phyloP scores from a whole-genome alignment of 139 green algal species.

The Monoraphidium neglectum region DNA sequence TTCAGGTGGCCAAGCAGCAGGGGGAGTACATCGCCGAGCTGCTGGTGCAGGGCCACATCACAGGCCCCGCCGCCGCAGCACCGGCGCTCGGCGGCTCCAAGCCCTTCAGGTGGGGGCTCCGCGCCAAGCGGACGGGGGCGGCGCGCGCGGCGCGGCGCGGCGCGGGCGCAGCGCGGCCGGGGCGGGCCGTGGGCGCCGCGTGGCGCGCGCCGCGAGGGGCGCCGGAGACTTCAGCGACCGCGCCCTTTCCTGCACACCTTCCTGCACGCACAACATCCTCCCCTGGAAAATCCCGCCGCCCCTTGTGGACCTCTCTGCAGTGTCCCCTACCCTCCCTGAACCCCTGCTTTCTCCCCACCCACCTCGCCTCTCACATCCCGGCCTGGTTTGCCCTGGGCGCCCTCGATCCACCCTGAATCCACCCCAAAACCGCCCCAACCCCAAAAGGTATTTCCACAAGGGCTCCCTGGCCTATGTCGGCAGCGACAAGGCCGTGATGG shows the following conservation, averaged over 20 bases:
- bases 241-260: neutral
- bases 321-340: neutral
- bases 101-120: conserved; percentile 25
- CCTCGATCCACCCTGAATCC: neutral
- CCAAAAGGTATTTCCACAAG: conserved; percentile 63
- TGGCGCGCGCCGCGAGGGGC: too few relatives aligned
- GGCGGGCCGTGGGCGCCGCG: too few relatives aligned
- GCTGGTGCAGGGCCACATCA: conserved; percentile 9
- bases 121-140: too few relatives aligned
- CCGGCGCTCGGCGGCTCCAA: neutral
- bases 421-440: neutral
- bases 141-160: too few relatives aligned
- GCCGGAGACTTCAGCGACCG: too few relatives aligned
- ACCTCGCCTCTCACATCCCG: neutral
- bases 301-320: neutral
- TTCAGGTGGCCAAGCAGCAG: conserved; percentile 89
- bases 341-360: neutral
- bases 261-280: neutral
- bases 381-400: conserved; percentile 1
- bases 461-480: conserved; percentile 89
- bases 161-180: too few relatives aligned
- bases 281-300: neutral
- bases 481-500: conserved; percentile 87
- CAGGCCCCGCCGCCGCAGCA: neutral
- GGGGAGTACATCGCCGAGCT: conserved; percentile 78